Base-by-base conservation (phyloP, 306 rosid species). In the Arachis hypogaea region DNA sequence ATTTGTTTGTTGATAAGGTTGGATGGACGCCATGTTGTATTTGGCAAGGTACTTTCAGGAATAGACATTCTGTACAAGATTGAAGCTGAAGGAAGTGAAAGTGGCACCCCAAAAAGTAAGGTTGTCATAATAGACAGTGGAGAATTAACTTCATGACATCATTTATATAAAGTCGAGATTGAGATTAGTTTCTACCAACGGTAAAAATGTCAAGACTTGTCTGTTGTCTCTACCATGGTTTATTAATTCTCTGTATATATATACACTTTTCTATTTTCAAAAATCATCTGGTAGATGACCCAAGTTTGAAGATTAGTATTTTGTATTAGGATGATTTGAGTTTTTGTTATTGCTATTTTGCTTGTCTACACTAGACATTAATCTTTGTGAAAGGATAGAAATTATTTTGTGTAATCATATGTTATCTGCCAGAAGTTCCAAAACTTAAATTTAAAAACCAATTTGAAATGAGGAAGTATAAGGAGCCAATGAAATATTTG, bases 1-100 rank as follows among this genome's bases (percentile, higher is more conserved):
- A 66, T 75, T 73, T 79, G 62, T 76, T 77, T 77, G 18, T 36
- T 56, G 66, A 33, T n/a, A 70, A 90, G 96, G 96, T 77, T 90
- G 89, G 98, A 92, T 51, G 96, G 98, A 11, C 94, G 50, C 62
- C 98, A 92, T 63, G 87, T 83, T 57, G 84, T 83, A 36, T 83
- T 83, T 40, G 87, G 86, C 52, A 83, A 83, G 71, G 84, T 83
- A 43, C 74, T 83, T 76, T 76, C 84, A 0, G 87, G 87, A 7
- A 62, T 83, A 82, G 87, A 83, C 30, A 71, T 83, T 42, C 57
- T 83, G 68, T 76, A 76, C 84, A 83, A 62, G 84, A 80, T 79
- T 69, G 84, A 83, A 76, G 82, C 80, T 56, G 71, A 83, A 76
- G 87, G 87, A 76, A 83, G 80, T 73, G 79, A 69, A 49, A 36